Base-by-base conservation (phyloP, 768 basidiomycete species). In the Tricholoma sp. region DNA sequence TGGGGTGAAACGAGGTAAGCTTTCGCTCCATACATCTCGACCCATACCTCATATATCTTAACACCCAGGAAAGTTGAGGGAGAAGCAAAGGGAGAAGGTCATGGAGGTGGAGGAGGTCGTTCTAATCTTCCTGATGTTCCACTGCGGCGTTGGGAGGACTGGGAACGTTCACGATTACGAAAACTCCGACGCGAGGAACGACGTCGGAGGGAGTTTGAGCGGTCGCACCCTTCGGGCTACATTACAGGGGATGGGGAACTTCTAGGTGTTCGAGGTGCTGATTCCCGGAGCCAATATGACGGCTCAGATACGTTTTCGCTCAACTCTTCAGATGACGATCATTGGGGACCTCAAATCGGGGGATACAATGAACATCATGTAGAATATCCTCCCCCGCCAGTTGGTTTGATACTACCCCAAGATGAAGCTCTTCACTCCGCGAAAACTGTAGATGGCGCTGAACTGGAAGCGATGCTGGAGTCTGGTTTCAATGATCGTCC, bases 81-180 rank as follows among this genome's bases (percentile, higher is more conserved):
- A 17, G 97, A 98, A 72, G 77, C 69, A 9, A 91, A 91, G 65
- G 84, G 77, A 32, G 81, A 86, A 59, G 90, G 83, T 2, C 95
- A 98, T 64, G 91, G 84, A 17, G 81, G 78, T 12, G 86, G 83
- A 12, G 80, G 79, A 15, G 79, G 78, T 24, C 72, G 73, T 6
- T 68, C 75, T 47, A 77, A 76, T 52, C 83, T 80, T 5, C 70
- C 78, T 42, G 83, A 81, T 0, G 83, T 98, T n/a, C 94, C 97
- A 0, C 74, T 98, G 67, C 84, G 96, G n/a, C 82, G 96, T 50
- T 99, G 97, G 97, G 97, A 98, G 72, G 96, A 99, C 64, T 99
- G 96, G 97, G 97, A 99, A 67, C 84, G 94, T 20, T 96, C 94
- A 24, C 81, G 97, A 44, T 77, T 98, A 48, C 88, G 96, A 51